Conservation (phyloP, 208 protist genomes). For the Lotmaria passim region DNA sequence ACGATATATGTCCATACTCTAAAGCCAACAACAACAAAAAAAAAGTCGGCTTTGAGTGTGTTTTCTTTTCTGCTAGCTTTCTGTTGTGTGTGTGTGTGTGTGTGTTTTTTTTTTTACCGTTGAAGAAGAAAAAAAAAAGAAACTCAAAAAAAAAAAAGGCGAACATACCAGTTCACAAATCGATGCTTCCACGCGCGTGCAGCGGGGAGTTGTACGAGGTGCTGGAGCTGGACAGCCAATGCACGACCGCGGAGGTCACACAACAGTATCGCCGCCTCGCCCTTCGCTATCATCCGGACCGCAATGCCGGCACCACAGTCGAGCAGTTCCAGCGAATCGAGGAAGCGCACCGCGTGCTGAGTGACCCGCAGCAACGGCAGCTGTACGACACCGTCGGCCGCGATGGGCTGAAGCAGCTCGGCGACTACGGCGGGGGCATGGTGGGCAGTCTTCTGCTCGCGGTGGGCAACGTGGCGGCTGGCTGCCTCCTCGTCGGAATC, state of each 20-base stretch:
- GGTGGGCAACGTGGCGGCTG: slow-evolving; percentile 18
- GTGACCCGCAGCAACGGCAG: slow-evolving; percentile 92
- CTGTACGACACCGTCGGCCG: slow-evolving; percentile 97
- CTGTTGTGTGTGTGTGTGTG: slow-evolving; percentile 20
- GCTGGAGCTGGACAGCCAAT: slow-evolving; percentile 62
- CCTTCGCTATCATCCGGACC: slow-evolving; percentile 92
- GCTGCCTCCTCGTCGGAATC: slow-evolving; percentile 23
- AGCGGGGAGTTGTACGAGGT: slow-evolving; percentile 76
- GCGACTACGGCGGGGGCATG: slow-evolving; percentile 36
- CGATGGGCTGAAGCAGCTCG: slow-evolving; percentile 91
- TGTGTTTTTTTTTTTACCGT: no score
- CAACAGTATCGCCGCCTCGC: slow-evolving; percentile 85
- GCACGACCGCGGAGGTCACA: slow-evolving; percentile 70
- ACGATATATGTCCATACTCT: no score
- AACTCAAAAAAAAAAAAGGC: not conserved
- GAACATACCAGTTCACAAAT: no score
- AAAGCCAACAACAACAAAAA: no score
- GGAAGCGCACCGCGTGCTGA: slow-evolving; percentile 97
- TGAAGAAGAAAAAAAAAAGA: no score
- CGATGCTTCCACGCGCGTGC: slow-evolving; percentile 45
- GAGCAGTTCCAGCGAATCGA: slow-evolving; percentile 92
- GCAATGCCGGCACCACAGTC: slow-evolving; percentile 66
- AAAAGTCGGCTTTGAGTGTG: no score
- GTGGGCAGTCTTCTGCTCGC: slow-evolving; percentile 29
- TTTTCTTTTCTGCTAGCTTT: slow-evolving; percentile 5